Conservation (phyloP, 2,329 filamentous ascomycete species). For the Thyridium curvatum region DNA sequence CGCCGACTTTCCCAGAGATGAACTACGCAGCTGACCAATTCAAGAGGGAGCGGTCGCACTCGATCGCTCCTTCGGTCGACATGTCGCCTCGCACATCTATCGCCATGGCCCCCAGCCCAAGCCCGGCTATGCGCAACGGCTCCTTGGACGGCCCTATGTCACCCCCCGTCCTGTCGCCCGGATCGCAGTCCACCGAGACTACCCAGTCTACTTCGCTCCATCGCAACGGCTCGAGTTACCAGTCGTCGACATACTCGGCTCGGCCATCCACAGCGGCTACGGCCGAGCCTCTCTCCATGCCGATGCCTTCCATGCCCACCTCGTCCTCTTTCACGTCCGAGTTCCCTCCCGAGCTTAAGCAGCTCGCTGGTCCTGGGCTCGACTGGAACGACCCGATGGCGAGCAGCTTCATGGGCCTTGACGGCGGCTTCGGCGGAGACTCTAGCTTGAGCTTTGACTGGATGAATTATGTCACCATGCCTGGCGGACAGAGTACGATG, state of each 20-base stretch:
- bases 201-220: not conserved
- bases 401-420: not conserved
- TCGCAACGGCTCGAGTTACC: no score
- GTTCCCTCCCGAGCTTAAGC: conserved; percentile 1
- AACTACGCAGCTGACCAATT: not conserved
- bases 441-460: not conserved
- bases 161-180: not conserved
- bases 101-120: not conserved
- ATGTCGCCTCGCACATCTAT: not conserved
- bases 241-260: no score
- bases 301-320: not conserved
- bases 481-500: not conserved
- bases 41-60: not conserved
- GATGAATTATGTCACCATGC: not conserved
- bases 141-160: not conserved
- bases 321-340: conserved; percentile 1
- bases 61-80: conserved; percentile 1
- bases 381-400: conserved; percentile 1
- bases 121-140: not conserved
- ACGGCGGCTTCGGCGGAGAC: not conserved
- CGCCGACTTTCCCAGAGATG: not conserved
- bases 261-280: not conserved
- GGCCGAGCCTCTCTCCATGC: not conserved
- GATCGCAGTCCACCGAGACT: not conserved
- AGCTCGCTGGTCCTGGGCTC: not conserved